Evolutionary conservation across 2,329 filamentous ascomycete genomes (phyloP).

Genomic region (Fusarium sacchari): DNA sequence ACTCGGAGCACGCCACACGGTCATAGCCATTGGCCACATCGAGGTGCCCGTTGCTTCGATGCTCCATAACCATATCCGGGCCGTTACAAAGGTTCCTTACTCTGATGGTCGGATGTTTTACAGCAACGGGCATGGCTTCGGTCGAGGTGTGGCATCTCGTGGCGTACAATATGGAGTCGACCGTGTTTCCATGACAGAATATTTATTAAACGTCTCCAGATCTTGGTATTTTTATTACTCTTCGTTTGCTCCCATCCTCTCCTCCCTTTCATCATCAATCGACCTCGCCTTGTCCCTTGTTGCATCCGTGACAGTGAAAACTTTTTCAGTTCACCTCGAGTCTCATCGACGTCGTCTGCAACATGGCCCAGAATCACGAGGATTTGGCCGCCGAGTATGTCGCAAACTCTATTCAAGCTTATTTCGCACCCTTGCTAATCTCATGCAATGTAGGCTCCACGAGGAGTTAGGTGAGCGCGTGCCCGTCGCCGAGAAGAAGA

Average conservation of each 20-base stretch:
- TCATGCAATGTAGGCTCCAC: constrained; percentile 40
- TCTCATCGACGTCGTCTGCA: background rate
- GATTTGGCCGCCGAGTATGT: constrained; percentile 49
- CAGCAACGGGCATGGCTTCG: constrained; percentile 24
- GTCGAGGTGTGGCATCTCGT: constrained; percentile 1
- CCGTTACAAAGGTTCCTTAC: constrained; percentile 40
- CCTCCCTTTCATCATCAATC: background rate
- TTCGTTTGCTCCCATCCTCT: constrained; percentile 14
- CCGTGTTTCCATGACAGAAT: constrained; percentile 27
- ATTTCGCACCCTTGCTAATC: constrained; percentile 16
- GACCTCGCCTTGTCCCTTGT: background rate
- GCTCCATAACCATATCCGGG: constrained; percentile 22
- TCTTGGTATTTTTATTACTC: constrained; percentile 26
- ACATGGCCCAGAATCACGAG: constrained; percentile 50
- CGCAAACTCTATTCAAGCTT: constrained; percentile 8
- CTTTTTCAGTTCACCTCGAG: background rate
- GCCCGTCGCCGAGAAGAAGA: constrained; percentile 33
- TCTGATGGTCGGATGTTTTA: constrained; percentile 33
- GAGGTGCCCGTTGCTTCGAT: background rate
- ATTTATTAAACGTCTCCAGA: constrained; percentile 34
- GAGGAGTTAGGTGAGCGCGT: constrained; percentile 42
- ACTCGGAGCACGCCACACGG: background rate
- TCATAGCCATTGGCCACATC: constrained; percentile 26
- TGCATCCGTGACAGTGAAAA: constrained; percentile 18
- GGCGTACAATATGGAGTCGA: background rate